These are phyloP conservation scores for Trichoderma asperelloides DNA, from an alignment of 495 filamentous ascomycete species.

Conservation along the genomic window DNA sequence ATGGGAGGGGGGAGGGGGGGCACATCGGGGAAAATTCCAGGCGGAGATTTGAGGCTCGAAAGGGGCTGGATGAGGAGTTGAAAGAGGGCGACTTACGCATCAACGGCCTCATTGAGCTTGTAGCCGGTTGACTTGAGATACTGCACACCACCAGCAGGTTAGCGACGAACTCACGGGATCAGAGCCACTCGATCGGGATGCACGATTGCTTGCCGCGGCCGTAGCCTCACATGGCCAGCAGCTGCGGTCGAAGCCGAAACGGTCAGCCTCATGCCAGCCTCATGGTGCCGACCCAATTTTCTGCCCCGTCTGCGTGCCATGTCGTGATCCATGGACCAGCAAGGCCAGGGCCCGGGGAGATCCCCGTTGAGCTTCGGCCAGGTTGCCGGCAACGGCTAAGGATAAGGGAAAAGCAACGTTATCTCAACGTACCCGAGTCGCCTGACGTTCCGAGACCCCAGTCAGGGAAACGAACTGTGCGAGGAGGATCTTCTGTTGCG, in stretches of 20 bases:
- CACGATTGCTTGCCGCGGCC: background rate
- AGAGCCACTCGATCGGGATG: background rate
- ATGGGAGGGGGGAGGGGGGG: background rate
- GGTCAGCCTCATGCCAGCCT: constrained; percentile 8
- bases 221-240: background rate
- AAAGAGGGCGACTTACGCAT: constrained; percentile 32
- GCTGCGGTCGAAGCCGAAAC: background rate
- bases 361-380: background rate
- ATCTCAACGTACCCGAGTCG: constrained; percentile 1
- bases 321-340: background rate
- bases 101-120: constrained; percentile 41
- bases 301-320: background rate
- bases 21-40: constrained; percentile 2
- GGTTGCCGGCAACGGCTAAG: background rate
- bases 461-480: background rate
- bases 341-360: background rate
- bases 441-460: constrained; percentile 1
- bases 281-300: background rate
- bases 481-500: background rate
- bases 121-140: constrained; percentile 26
- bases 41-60: constrained; percentile 6
- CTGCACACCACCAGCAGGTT: constrained; percentile 13
- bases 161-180: background rate
- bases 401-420: background rate
- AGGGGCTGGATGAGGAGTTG: background rate